phyloP scores from a whole-genome alignment of 1,284 basidiomycete species.

The Fomitopsis palustris region DNA sequence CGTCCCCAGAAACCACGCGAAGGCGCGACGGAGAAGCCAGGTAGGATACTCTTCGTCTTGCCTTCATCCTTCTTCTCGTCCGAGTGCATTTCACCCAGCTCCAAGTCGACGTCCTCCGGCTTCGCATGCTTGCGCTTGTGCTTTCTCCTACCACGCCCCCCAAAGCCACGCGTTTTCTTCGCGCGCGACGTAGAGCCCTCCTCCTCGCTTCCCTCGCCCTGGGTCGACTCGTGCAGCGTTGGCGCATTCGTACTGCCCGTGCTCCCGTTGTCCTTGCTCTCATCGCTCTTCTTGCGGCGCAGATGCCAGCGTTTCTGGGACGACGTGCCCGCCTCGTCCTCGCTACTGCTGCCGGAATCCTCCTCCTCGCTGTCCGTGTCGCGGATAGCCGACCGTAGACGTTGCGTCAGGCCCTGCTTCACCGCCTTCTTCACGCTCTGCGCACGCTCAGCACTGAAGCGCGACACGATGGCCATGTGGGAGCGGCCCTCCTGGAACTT shows the following conservation, averaged over 20 bases:
- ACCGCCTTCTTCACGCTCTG: constrained; percentile 66
- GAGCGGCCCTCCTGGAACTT: constrained; percentile 89
- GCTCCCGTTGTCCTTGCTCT: not conserved
- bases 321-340: constrained; percentile 9
- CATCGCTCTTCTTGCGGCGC: constrained; percentile 5
- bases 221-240: constrained; percentile 30
- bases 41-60: constrained; percentile 34
- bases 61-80: constrained; percentile 8
- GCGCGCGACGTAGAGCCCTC: constrained; percentile 11
- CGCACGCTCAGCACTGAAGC: constrained; percentile 46
- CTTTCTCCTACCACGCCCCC: constrained; percentile 14
- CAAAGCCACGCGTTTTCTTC: constrained; percentile 12
- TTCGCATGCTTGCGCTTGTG: constrained; percentile 16
- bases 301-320: not conserved
- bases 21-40: constrained; percentile 37
- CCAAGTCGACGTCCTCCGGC: constrained; percentile 31
- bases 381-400: constrained; percentile 32
- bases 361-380: constrained; percentile 24
- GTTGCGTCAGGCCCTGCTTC: constrained; percentile 69
- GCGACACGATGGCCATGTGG: constrained; percentile 88
- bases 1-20: constrained; percentile 26
- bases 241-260: constrained; percentile 26
- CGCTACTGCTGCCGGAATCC: constrained; percentile 10
- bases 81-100: constrained; percentile 31
- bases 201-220: constrained; percentile 26